Evolutionary conservation across 176 grass and related monocot genomes (phyloP), one percentile per base, ranked within the genome.

Genomic region (Oryza coarctata): DNA sequence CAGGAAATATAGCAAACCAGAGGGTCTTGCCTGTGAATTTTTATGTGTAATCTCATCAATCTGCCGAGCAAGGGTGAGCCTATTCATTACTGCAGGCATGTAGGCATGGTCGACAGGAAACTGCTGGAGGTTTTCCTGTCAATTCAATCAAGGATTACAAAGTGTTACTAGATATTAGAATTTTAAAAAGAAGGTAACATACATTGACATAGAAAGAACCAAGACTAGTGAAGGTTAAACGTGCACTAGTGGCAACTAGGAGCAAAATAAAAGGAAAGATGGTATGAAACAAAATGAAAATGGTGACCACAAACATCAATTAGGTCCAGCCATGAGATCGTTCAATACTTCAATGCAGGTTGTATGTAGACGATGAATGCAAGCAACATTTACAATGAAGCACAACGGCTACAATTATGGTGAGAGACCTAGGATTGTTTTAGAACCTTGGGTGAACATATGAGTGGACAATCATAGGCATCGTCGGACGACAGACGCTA

Each of bases 91-190:
- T 73, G 83, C 92, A 82, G 89, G 80, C 87, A 97, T 97, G 77
- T 94, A 97, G 27, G 87, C 63, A 77, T 86, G 79, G 81, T 97
- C 85, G 50, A 97, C 71, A 82, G 94, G 94, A 86, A 97, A 97
- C 52, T 97, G 94, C 64, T 79, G 84, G 76, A 97, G 77, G 86
- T 87, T 97, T 74, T 97, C 94, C 94, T 97, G 87, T 65, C 57
- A 72, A 63, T 67, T 75, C 47, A 92, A 72, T 33, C 79, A 88
- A 68, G 12, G 15, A 39, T 77, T 63, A 85, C 36, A 68, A 84
- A 65, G 8, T 58, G 12, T 77, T 15, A 18, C 17, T n/a, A n/a
- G 15, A 23, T 74, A 32, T 80, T 70, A 74, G 27, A n/a, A 86
- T 28, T 34, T 15, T 55, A 77, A 71, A 69, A 26, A 0, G 9